phyloP scores from a whole-genome alignment of 2,329 filamentous ascomycete genomes.

The Xylariaceae sp. region DNA sequence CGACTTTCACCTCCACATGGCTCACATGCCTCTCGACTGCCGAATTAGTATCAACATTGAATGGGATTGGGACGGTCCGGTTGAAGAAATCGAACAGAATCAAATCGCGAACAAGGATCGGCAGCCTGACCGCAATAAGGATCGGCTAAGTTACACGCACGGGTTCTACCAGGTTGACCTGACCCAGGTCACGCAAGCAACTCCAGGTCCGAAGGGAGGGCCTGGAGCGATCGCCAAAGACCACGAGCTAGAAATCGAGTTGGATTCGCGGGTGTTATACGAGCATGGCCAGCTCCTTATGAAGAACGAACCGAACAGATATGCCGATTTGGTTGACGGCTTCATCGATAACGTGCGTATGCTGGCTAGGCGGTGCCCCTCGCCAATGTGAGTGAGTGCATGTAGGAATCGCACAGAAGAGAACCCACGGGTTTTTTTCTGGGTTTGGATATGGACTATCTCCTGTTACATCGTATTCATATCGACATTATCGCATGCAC shows the following conservation, averaged over 20 bases:
- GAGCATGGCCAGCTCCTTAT: slow-evolving; percentile 58
- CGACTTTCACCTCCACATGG: slow-evolving; percentile 83
- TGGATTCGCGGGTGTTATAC: slow-evolving; percentile 58
- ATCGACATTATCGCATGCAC: not conserved
- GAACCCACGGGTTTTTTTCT: not conserved
- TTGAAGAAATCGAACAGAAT: slow-evolving; percentile 48
- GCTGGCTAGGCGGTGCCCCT: slow-evolving; percentile 40
- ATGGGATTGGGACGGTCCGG: slow-evolving; percentile 73
- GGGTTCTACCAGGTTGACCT: slow-evolving; percentile 85
- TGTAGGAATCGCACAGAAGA: not conserved
- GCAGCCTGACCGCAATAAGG: slow-evolving; percentile 68
- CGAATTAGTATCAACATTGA: slow-evolving; percentile 93
- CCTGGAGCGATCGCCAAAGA: slow-evolving; percentile 51
- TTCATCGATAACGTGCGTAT: slow-evolving; percentile 69
- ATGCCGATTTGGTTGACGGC: slow-evolving; percentile 63
- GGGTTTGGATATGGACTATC: not conserved
- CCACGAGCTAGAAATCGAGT: slow-evolving; percentile 77
- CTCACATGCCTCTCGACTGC: slow-evolving; percentile 74
- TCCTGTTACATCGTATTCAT: not conserved
- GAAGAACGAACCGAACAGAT: slow-evolving; percentile 51
- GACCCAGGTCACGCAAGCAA: slow-evolving; percentile 70
- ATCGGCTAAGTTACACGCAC: slow-evolving; percentile 86
- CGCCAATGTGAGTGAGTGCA: slow-evolving; percentile 8
- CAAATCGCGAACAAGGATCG: slow-evolving; percentile 35
- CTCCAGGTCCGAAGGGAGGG: slow-evolving; percentile 34